phyloP scores from a whole-genome alignment of 2,329 filamentous ascomycete species.

The Fusarium equiseti region DNA sequence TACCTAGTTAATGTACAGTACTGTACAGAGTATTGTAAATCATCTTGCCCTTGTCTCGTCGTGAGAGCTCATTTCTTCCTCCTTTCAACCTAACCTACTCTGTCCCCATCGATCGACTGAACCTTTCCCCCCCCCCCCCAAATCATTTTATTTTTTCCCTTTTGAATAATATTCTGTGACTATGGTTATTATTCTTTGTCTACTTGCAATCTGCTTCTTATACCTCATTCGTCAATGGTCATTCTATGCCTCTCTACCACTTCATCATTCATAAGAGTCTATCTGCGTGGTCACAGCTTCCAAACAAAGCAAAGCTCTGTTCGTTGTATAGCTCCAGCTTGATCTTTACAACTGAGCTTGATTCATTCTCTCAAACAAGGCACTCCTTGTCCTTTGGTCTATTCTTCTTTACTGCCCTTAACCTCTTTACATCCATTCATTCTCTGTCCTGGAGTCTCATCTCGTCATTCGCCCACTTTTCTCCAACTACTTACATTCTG shows the following conservation, averaged over 20 bases:
- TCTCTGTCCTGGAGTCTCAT: constrained; percentile 1
- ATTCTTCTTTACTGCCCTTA: constrained; percentile 1
- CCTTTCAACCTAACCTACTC: constrained; percentile 26
- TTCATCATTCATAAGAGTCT: constrained; percentile 30
- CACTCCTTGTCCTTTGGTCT: constrained; percentile 6
- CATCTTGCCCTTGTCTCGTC: background rate
- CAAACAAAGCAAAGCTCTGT: constrained; percentile 16
- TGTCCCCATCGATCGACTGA: background rate
- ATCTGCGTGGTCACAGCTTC: constrained; percentile 17
- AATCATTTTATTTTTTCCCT: constrained; percentile 5
- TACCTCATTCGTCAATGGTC: constrained; percentile 38
- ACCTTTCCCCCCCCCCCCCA: constrained; percentile 1
- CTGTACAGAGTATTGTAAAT: background rate
- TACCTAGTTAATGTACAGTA: background rate
- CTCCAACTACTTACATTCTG: background rate
- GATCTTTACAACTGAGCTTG: background rate
- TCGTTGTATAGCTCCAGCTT: constrained; percentile 10
- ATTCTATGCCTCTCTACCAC: constrained; percentile 31
- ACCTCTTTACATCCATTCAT: constrained; percentile 16
- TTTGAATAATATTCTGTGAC: constrained; percentile 23
- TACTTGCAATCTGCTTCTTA: constrained; percentile 33
- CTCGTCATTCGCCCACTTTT: constrained; percentile 11
- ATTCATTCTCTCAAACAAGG: background rate
- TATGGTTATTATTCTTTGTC: constrained; percentile 41
- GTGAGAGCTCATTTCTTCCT: constrained; percentile 33